Evolutionary conservation across 2,329 filamentous ascomycete genomes (phyloP).

Genomic region (Diaporthe humulicola): DNA sequence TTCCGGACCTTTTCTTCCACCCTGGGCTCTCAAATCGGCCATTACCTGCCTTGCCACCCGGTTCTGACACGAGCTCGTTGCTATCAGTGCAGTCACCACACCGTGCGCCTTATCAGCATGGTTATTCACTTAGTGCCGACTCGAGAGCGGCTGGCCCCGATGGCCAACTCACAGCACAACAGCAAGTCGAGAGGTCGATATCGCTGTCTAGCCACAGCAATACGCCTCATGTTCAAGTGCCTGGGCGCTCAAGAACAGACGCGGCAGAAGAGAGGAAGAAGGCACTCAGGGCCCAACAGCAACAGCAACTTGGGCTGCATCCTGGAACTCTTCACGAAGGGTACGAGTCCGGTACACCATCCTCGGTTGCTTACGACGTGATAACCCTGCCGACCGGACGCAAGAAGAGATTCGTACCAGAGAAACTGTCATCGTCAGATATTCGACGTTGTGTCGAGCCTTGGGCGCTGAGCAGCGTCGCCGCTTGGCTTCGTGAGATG

Average conservation of each 20-base stretch:
- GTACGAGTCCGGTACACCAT: slow-evolving; percentile 67
- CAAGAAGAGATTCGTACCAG: slow-evolving; percentile 86
- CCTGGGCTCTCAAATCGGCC: slow-evolving; percentile 79
- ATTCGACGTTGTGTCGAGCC: slow-evolving; percentile 89
- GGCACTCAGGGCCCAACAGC: slow-evolving; percentile 62
- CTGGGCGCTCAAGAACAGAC: slow-evolving; percentile 95
- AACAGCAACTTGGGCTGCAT: slow-evolving; percentile 65
- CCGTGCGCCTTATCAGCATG: slow-evolving; percentile 62
- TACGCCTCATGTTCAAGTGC: slow-evolving; percentile 82
- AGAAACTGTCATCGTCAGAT: slow-evolving; percentile 84
- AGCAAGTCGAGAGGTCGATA: slow-evolving; percentile 77
- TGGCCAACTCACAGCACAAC: slow-evolving; percentile 56
- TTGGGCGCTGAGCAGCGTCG: slow-evolving; percentile 92
- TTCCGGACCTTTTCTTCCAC: slow-evolving; percentile 94
- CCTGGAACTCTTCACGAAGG: slow-evolving; percentile 67
- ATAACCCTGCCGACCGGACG: slow-evolving; percentile 85
- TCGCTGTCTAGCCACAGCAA: slow-evolving; percentile 87
- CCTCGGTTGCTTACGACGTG: slow-evolving; percentile 79
- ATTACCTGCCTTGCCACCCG: slow-evolving; percentile 73
- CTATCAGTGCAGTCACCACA: slow-evolving; percentile 60
- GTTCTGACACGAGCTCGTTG: slow-evolving; percentile 71
- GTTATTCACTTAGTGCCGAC: slow-evolving; percentile 63
- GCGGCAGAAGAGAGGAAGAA: slow-evolving; percentile 79
- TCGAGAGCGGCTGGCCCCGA: slow-evolving; percentile 63
- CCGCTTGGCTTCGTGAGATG: slow-evolving; percentile 88